Conservation (phyloP, 2,329 filamentous ascomycete species). For the Penicillium concentricum region DNA sequence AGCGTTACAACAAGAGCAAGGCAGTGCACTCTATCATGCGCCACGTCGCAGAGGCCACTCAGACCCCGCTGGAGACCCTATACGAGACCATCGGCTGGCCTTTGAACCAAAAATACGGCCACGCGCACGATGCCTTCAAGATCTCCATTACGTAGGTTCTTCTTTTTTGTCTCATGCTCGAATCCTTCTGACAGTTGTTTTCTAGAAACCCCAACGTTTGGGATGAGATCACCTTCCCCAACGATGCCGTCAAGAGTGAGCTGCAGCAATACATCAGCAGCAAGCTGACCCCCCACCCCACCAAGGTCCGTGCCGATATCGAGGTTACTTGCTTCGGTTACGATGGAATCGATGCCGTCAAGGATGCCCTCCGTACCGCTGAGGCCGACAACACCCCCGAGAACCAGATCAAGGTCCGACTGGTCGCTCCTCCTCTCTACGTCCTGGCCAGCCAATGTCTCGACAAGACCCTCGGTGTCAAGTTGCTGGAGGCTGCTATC, state of each 20-base stretch:
- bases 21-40: slow-evolving; percentile 99
- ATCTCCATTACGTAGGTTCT: slow-evolving; percentile 86
- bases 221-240: slow-evolving; percentile 89
- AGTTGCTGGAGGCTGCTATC: slow-evolving; percentile 83
- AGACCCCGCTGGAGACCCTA: slow-evolving; percentile 87
- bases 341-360: slow-evolving; percentile 97
- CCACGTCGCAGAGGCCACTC: slow-evolving; percentile 96
- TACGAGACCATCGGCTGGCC: slow-evolving; percentile 97
- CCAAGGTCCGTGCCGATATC: slow-evolving; percentile 96
- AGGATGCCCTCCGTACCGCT: slow-evolving; percentile 83
- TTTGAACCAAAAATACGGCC: slow-evolving; percentile 94
- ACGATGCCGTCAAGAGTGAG: slow-evolving; percentile 79
- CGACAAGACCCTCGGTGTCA: slow-evolving; percentile 86
- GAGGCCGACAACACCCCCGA: slow-evolving; percentile 91
- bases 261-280: slow-evolving; percentile 95
- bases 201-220: slow-evolving; percentile 87
- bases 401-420: slow-evolving; percentile 94
- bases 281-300: slow-evolving; percentile 95
- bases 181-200: slow-evolving; percentile 11
- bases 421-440: slow-evolving; percentile 96
- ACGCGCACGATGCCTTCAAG: slow-evolving; percentile 97
- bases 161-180: not conserved
- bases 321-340: slow-evolving; percentile 95
- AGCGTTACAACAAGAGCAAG: slow-evolving; percentile 99
- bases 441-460: slow-evolving; percentile 93